phyloP scores from a whole-genome alignment of 2,329 filamentous ascomycete species.

The Penicillium rolfsii region DNA sequence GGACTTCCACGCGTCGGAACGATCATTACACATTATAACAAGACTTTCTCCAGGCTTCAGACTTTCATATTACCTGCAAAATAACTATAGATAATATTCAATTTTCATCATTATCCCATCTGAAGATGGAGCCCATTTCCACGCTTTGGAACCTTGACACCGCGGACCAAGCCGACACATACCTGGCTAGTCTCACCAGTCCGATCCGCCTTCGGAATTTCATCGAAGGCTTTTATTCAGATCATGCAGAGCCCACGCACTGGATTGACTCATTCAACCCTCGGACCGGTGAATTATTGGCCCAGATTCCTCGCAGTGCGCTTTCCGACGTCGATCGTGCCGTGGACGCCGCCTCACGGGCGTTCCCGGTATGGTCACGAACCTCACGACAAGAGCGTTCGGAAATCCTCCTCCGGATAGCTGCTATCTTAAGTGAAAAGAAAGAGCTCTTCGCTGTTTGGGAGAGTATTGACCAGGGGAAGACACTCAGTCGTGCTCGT shows the following conservation, averaged over 20 bases:
- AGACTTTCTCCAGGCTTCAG: neutral
- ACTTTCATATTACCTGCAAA: neutral
- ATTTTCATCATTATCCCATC: neutral
- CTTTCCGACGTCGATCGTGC: constrained; percentile 18
- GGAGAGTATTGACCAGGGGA: neutral
- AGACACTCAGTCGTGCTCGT: neutral
- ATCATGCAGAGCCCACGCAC: neutral
- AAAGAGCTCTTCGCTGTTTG: neutral
- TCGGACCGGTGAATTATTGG: neutral
- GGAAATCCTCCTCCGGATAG: neutral
- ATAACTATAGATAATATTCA: neutral
- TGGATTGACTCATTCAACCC: neutral
- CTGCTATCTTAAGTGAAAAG: neutral
- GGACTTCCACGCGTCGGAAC: neutral
- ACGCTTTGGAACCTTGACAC: neutral
- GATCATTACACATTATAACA: neutral
- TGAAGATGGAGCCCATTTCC: neutral
- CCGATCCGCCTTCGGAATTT: neutral
- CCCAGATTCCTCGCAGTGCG: constrained; percentile 14
- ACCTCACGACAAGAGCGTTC: neutral
- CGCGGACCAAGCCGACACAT: neutral
- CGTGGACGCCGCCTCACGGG: constrained; percentile 19
- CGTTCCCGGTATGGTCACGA: constrained; percentile 22
- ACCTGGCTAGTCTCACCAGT: neutral
- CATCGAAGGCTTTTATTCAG: neutral